phyloP scores from a whole-genome alignment of 768 basidiomycete genomes.

The Phylloporus rhodoxanthus region DNA sequence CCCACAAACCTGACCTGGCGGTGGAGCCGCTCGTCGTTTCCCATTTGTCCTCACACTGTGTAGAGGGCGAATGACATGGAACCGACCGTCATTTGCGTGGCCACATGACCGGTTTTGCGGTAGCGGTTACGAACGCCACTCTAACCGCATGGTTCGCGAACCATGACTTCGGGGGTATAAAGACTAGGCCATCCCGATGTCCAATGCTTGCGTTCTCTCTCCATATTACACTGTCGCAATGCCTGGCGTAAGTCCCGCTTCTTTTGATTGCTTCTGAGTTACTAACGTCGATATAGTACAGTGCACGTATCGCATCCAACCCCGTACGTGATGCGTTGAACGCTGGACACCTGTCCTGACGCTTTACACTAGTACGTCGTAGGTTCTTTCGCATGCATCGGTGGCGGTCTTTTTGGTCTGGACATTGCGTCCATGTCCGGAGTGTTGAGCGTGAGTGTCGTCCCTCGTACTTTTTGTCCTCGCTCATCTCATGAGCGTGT shows the following conservation, averaged over 20 bases:
- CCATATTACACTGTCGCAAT: slow-evolving; percentile 11
- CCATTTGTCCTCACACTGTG: no score
- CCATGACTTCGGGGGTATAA: slow-evolving; percentile 11
- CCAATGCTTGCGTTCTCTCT: neutral
- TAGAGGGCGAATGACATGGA: neutral
- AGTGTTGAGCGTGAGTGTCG: slow-evolving; percentile 47
- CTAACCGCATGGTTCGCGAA: slow-evolving; percentile 6
- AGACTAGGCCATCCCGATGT: neutral
- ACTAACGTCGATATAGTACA: slow-evolving; percentile 38
- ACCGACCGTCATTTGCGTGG: neutral
- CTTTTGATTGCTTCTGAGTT: neutral
- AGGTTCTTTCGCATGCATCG: slow-evolving; percentile 77
- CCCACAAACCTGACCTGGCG: neutral
- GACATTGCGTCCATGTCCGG: slow-evolving; percentile 83
- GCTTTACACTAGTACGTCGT: slow-evolving; percentile 58
- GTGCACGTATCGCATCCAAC: slow-evolving; percentile 49
- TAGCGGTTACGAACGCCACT: neutral
- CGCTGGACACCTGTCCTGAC: slow-evolving; percentile 3
- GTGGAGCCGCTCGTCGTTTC: neutral
- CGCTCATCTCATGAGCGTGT: neutral
- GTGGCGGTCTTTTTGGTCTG: slow-evolving; percentile 72
- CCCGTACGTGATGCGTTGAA: slow-evolving; percentile 35
- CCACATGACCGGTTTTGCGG: slow-evolving; percentile 1
- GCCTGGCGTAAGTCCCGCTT: slow-evolving; percentile 20
- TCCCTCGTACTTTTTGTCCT: neutral